Base-by-base conservation (phyloP, 768 basidiomycete genomes). In the Collybia nuda region DNA sequence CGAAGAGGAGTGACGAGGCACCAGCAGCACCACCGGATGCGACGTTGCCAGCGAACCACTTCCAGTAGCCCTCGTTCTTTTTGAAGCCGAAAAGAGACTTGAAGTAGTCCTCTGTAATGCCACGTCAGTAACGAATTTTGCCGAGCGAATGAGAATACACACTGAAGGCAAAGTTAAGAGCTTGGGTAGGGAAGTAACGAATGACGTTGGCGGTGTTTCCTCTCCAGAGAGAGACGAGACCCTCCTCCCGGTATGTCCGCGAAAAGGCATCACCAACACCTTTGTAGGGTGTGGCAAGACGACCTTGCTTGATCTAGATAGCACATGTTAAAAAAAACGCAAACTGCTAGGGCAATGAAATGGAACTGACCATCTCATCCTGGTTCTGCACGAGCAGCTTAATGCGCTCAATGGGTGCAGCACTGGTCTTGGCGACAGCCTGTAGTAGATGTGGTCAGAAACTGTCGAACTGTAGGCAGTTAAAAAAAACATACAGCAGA, bases 151-250 rank as follows among this genome's bases (percentile, higher is more conserved):
- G 51, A 41, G 52, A 43, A 60, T 37, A 84, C 93, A 62, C 62
- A 97, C 91, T 98, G 89, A 98, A 98, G 70, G 96, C 96, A 66
- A 99, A 98, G 90, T 99, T 99, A 63, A 98, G 77, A 36, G 97
- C 97, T 73, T 99, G 96, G 51, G 97, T 99, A 46, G 97, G 97
- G 93, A 99, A 99, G 90, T 99, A 99, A 71, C 97, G 95, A 79
- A 99, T 97, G 76, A 99, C 97, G 78, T 99, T 99, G 84, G 97
- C 96, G 52, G 96, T 98, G 86, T 99, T 99, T 74, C 97, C 97
- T 78, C 97, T 80, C 97, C 97, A 98, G 66, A 99, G 79, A 18
- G 97, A 90, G 56, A 93, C 80, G 47, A 97, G 76, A 71, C 97
- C 97, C 81, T 99, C 97, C 14, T 98, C 96, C 59, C 72, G 75